These are phyloP conservation scores for Eimeria praecox DNA, from an alignment of 169 alveolate genomes.

Conservation along the genomic window DNA sequence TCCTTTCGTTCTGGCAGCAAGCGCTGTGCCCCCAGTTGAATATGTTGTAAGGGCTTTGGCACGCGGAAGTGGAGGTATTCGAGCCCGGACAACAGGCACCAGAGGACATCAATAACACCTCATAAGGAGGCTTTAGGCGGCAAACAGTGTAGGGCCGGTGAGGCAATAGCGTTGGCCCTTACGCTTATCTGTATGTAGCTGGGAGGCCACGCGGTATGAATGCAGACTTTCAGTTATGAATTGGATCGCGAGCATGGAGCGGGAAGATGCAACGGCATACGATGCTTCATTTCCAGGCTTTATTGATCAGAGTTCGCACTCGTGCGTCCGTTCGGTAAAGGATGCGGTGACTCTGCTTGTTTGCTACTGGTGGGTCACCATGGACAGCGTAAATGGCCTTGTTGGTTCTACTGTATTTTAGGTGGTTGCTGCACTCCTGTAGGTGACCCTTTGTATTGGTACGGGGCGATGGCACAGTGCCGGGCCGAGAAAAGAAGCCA, in stretches of 20 bases:
- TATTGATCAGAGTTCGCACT: background rate
- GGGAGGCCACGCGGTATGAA: background rate
- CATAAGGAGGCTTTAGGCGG: no score
- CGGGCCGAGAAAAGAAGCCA: background rate
- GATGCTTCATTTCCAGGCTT: background rate
- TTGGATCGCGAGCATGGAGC: background rate
- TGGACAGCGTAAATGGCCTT: background rate
- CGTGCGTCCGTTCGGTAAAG: background rate
- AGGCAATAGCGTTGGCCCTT: no score
- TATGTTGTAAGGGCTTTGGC: no score
- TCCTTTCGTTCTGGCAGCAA: no score
- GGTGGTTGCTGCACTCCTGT: background rate
- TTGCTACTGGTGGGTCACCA: background rate
- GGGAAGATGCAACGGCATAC: background rate
- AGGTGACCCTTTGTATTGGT: background rate
- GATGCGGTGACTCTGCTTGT: background rate
- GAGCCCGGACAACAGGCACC: no score
- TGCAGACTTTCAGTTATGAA: no score
- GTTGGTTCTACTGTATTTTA: background rate
- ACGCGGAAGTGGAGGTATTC: no score
- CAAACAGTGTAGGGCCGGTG: no score
- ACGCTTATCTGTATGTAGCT: no score
- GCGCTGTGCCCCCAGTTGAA: no score
- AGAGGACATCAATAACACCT: no score
- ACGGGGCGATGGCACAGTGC: background rate